These are phyloP conservation scores for Paradendryphiella salina DNA, from an alignment of 2,329 filamentous ascomycete species.

Conservation along the genomic window DNA sequence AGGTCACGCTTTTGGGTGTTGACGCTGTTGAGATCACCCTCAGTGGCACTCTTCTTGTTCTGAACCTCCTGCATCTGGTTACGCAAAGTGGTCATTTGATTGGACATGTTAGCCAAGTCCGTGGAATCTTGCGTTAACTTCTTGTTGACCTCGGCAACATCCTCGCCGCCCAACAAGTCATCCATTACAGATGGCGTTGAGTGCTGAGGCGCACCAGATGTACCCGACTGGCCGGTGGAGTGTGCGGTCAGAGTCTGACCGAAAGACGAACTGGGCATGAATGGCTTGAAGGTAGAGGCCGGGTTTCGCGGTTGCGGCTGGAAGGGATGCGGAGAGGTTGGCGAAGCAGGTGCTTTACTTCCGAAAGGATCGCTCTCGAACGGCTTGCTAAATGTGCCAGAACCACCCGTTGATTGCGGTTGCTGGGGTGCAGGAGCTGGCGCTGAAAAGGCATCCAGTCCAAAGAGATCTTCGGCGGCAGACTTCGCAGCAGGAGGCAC, in stretches of 20 bases:
- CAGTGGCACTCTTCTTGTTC: conserved; percentile 74
- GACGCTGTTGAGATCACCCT: conserved; percentile 80
- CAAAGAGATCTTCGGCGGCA: conserved; percentile 91
- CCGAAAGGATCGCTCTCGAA: conserved; percentile 66
- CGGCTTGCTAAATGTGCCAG: conserved; percentile 51
- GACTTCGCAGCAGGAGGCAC: conserved; percentile 61
- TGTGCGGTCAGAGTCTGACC: conserved; percentile 80
- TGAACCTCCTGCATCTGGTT: conserved; percentile 95
- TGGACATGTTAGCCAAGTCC: conserved; percentile 93
- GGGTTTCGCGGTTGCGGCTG: conserved; percentile 50
- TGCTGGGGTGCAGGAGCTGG: conserved; percentile 58
- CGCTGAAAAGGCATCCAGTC: conserved; percentile 72
- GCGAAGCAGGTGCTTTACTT: conserved; percentile 51
- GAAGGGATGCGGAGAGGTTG: conserved; percentile 59
- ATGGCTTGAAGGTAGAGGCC: conserved; percentile 75
- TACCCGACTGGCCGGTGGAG: conserved; percentile 66
- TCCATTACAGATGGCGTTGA: conserved; percentile 62
- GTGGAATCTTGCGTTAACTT: conserved; percentile 86
- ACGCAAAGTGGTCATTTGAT: conserved; percentile 86
- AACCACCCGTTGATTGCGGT: conserved; percentile 73
- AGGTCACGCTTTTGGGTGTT: conserved; percentile 90
- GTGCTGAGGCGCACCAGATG: conserved; percentile 49
- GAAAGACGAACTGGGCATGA: conserved; percentile 89
- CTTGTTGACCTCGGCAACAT: conserved; percentile 84
- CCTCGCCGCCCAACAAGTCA: conserved; percentile 81